A percentile compares a stretch with the other conserved stretches of the same genome.
phyloP scores from a whole-genome alignment of 805 yeast genomes.

The Cyberlindnera xylosilytica region DNA sequence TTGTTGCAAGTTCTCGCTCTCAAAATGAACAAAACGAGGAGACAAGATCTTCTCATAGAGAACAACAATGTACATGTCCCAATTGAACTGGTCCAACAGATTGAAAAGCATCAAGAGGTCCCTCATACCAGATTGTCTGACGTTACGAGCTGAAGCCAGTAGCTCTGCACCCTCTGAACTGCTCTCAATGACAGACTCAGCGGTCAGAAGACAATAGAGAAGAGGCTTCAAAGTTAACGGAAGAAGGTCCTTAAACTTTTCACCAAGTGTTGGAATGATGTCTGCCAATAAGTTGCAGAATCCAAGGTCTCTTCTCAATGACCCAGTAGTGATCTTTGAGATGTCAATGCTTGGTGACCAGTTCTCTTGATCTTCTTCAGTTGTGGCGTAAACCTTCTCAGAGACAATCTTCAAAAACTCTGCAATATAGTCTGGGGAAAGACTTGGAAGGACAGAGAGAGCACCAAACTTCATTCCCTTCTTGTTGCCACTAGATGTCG shows the following conservation, averaged over 20 bases:
- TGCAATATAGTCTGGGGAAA: conserved; percentile 48
- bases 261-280: conserved; percentile 56
- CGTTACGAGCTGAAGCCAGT: conserved; percentile 43
- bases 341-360: conserved; percentile 14
- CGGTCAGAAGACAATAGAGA: conserved; percentile 40
- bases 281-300: conserved; percentile 61
- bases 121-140: conserved; percentile 68
- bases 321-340: conserved; percentile 28
- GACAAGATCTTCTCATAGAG: conserved; percentile 53
- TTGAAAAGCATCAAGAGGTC: conserved; percentile 56
- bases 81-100: conserved; percentile 50
- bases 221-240: conserved; percentile 33
- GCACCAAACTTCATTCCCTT: conserved; percentile 71
- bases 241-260: conserved; percentile 46
- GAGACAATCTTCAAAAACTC: conserved; percentile 64
- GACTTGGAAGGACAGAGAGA: conserved; percentile 56
- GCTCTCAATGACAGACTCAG: conserved; percentile 41
- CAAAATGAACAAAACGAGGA: conserved; percentile 68
- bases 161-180: conserved; percentile 20
- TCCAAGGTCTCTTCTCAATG: conserved; percentile 56
- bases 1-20: conserved; percentile 75
- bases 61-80: conserved; percentile 50
- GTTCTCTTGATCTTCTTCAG: conserved; percentile 14
- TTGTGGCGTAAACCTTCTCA: conserved; percentile 43
- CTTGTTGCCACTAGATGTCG: conserved; percentile 64